Conservation (phyloP, 2,329 filamentous ascomycete genomes). For the Parastagonospora nodorum region DNA sequence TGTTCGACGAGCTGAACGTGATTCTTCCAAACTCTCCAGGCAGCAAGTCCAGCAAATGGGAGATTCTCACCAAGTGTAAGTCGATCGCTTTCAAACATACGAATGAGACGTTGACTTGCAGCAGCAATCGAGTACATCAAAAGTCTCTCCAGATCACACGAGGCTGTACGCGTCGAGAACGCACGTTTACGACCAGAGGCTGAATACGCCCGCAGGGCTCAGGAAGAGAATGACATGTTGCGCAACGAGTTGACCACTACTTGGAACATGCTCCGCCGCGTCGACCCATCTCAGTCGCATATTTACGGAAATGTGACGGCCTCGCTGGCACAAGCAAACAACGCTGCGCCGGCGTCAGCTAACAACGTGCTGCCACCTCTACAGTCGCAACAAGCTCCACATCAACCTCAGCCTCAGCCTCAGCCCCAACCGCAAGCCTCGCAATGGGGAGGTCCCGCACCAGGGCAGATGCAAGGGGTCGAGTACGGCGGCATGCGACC, state of each 20-base stretch:
- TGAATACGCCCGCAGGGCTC: slow-evolving; percentile 50
- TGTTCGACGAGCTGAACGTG: slow-evolving; percentile 80
- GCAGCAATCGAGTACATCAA: slow-evolving; percentile 58
- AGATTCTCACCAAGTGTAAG: slow-evolving; percentile 82
- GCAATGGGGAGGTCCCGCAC: slow-evolving; percentile 39
- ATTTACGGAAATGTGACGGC: slow-evolving; percentile 55
- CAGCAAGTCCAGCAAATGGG: slow-evolving; percentile 87
- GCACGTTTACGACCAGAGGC: slow-evolving; percentile 51
- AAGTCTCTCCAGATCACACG: slow-evolving; percentile 45
- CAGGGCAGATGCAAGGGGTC: slow-evolving; percentile 56
- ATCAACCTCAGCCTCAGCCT: slow-evolving; percentile 20
- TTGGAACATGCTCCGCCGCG: slow-evolving; percentile 52
- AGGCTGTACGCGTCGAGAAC: slow-evolving; percentile 47
- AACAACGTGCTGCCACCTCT: slow-evolving; percentile 45
- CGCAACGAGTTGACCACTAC: slow-evolving; percentile 53
- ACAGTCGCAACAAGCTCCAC: slow-evolving; percentile 44
- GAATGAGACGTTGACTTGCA: slow-evolving; percentile 10
- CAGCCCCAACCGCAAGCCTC: slow-evolving; percentile 39
- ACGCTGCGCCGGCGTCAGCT: slow-evolving; percentile 32
- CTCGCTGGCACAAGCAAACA: slow-evolving; percentile 49
- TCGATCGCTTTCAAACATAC: slow-evolving; percentile 1
- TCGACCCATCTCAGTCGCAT: slow-evolving; percentile 54
- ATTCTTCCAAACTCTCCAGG: slow-evolving; percentile 80
- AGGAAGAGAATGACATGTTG: slow-evolving; percentile 54
- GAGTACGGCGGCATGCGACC: slow-evolving; percentile 50